Percentiles rank a stretch among this genome's conserved stretches.
phyloP scores from a whole-genome alignment of 2,329 filamentous ascomycete species.

The Fusarium napiforme region DNA sequence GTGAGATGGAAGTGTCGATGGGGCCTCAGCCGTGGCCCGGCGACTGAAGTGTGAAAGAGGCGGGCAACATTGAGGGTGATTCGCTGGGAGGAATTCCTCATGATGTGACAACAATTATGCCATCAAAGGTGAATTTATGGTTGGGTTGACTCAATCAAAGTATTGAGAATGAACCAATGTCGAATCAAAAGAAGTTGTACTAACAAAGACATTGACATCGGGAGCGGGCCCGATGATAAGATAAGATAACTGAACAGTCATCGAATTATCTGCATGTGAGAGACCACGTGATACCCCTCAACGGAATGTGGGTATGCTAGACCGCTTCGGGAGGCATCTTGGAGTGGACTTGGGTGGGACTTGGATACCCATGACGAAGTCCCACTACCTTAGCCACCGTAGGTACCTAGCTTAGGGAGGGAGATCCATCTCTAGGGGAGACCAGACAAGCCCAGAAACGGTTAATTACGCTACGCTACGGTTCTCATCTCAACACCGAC shows the following conservation, averaged over 20 bases:
- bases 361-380: conserved; percentile 45
- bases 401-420: neutral
- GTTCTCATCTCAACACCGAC: conserved; percentile 32
- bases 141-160: conserved; percentile 9
- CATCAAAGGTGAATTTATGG: conserved; percentile 33
- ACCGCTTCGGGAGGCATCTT: conserved; percentile 42
- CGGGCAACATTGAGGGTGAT: conserved; percentile 47
- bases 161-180: neutral
- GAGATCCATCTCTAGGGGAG: conserved; percentile 44
- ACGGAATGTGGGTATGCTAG: conserved; percentile 35
- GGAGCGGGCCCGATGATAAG: conserved; percentile 23
- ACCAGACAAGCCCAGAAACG: conserved; percentile 37
- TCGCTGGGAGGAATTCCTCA: conserved; percentile 49
- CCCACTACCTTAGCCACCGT: conserved; percentile 29
- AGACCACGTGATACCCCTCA: conserved; percentile 35
- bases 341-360: neutral
- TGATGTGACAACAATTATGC: conserved; percentile 38
- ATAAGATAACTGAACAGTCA: neutral
- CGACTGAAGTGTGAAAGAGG: conserved; percentile 46
- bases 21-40: conserved; percentile 43
- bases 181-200: conserved; percentile 5
- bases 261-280: conserved; percentile 42
- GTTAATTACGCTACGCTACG: conserved; percentile 44
- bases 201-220: conserved; percentile 4
- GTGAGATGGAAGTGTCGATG: conserved; percentile 60